phyloP scores from a whole-genome alignment of 148 eudicot species.

The Rhododendron ovatum region DNA sequence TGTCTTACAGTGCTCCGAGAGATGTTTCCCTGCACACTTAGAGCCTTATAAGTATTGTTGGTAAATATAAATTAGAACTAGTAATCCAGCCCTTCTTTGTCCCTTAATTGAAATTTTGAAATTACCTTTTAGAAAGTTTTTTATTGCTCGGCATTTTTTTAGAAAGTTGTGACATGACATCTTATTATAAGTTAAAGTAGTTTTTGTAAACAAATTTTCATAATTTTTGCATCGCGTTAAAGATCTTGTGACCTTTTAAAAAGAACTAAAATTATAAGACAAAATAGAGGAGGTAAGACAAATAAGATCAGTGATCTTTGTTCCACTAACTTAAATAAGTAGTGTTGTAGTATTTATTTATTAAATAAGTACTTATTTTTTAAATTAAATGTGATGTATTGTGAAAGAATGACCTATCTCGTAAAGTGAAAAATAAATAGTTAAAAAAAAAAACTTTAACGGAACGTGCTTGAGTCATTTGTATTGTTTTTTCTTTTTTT shows the following conservation, averaged over 20 bases:
- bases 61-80: not conserved
- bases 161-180: not conserved
- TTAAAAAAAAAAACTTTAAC: too few relatives aligned
- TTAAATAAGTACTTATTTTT: too few relatives aligned
- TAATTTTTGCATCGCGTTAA: not conserved
- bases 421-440: too few relatives aligned
- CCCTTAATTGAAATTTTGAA: not conserved
- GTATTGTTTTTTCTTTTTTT: not conserved
- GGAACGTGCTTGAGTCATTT: not conserved
- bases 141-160: not conserved
- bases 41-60: too few relatives aligned
- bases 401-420: too few relatives aligned
- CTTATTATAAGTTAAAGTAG: not conserved
- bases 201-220: not conserved
- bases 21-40: slow-evolving; percentile 14
- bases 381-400: too few relatives aligned
- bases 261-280: not conserved
- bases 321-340: too few relatives aligned
- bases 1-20: slow-evolving; percentile 14
- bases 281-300: not conserved
- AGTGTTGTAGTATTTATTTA: too few relatives aligned
- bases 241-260: not conserved
- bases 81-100: not conserved
- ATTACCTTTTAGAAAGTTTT: not conserved
- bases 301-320: not conserved